Evolutionary conservation across 108 stramenopile species (phyloP).

Genomic region (Parietichytrium sp.): DNA sequence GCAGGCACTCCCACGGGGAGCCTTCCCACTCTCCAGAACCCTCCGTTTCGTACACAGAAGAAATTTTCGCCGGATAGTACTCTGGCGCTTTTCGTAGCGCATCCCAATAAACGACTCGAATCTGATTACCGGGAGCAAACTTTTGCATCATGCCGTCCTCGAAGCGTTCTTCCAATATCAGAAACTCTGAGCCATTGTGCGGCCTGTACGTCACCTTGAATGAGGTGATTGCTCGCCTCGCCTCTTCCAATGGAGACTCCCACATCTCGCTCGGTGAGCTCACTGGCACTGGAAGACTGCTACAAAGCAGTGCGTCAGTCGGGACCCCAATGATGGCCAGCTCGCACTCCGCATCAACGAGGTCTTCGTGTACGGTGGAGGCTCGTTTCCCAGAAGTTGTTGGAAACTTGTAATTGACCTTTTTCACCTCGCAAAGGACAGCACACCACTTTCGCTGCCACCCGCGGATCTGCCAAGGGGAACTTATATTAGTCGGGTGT

Average conservation of each 20-base stretch:
- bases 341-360: constrained; percentile 13
- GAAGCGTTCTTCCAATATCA: neutral
- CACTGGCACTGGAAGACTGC: neutral
- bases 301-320: neutral
- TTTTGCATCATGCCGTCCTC: neutral
- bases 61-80: too few relatives aligned
- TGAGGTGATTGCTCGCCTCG: too few relatives aligned
- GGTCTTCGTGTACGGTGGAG: too few relatives aligned
- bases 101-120: neutral
- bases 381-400: too few relatives aligned
- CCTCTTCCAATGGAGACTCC: too few relatives aligned
- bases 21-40: constrained; percentile 24
- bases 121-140: neutral
- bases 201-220: constrained; percentile 30
- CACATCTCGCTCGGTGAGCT: too few relatives aligned
- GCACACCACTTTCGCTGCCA: neutral
- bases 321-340: neutral
- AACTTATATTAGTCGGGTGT: neutral
- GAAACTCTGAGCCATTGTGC: neutral
- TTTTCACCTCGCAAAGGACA: neutral
- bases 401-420: neutral
- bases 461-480: constrained; percentile 15
- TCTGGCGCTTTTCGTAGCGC: neutral
- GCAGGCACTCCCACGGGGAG: constrained; percentile 1
- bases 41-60: too few relatives aligned